Base-by-base conservation (phyloP, 495 filamentous ascomycete species). In the Lasiosphaeria miniovina region DNA sequence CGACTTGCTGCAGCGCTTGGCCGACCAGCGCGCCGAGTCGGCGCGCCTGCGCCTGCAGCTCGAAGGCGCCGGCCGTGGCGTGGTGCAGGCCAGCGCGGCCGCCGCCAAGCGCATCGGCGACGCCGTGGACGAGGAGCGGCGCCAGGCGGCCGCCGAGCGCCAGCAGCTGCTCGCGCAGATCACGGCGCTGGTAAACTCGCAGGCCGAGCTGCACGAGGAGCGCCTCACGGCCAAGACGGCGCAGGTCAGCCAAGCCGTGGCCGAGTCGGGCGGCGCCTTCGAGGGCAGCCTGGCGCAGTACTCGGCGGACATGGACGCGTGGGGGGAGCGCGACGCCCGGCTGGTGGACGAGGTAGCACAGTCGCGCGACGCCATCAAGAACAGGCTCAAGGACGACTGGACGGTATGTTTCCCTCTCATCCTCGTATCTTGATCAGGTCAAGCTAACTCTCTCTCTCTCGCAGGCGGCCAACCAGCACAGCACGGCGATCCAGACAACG, bases 381-480 rank as follows among this genome's bases (percentile, higher is more conserved):
- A 75, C 17, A 90, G 85, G 72, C 82, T 98, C 70, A 89, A 92
- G 76, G 84, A 89, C 59, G 93, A 98, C 65, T 97, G 91, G 89
- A 85, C 85, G 65, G 86, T 91, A 81, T 77, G 87, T 68, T 56
- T 49, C 36, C 12, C 53, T 11, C 36, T 48, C 4, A 4, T 14
- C 50, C 43, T 2, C 6, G 24, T 24, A 33, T 51, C 31, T 15
- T 8, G 12, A 1, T 15, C 33, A 36, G 43, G 35, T 45, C 59
- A 61, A 67, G 63, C 74, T 76, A 67, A 74, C 55, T 52, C 4
- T 62, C 31, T 49, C 55, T 52, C 4, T 62, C 31, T 49, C 24
- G 4, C 57, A 94, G 89, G 68, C 74, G 11, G 90, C 93, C 33
- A 89, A 93, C 61, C 82, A 88, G 61, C 88, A 91, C 64, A 93